Evolutionary conservation across 1,284 basidiomycete genomes (phyloP).

Genomic region (Cryptococcus hybrid): DNA sequence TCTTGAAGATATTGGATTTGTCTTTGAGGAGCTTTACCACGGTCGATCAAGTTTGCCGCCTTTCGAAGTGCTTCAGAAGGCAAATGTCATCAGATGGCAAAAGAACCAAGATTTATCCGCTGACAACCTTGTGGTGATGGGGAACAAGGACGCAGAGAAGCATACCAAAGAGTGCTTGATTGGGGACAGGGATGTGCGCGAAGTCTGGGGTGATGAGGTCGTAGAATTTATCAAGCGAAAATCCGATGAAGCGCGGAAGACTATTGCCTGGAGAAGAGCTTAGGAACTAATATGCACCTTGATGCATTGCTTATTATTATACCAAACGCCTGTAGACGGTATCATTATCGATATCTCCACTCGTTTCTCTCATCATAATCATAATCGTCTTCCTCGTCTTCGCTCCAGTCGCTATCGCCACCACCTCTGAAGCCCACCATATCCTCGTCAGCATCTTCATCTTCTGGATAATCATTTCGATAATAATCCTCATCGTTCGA

Average conservation of each 20-base stretch:
- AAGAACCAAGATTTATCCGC: slow-evolving; percentile 59
- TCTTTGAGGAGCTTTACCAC: slow-evolving; percentile 83
- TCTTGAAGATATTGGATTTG: slow-evolving; percentile 72
- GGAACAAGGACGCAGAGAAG: slow-evolving; percentile 66
- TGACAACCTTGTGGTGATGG: slow-evolving; percentile 80
- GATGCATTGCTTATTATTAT: not conserved
- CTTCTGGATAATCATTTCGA: slow-evolving; percentile 52
- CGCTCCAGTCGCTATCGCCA: slow-evolving; percentile 19
- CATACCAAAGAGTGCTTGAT: slow-evolving; percentile 61
- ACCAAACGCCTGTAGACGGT: not conserved
- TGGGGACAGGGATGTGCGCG: slow-evolving; percentile 52
- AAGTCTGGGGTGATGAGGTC: slow-evolving; percentile 66
- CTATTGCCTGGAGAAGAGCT: slow-evolving; percentile 32
- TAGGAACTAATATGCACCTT: slow-evolving; percentile 3
- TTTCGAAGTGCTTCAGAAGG: slow-evolving; percentile 61
- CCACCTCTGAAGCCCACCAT: slow-evolving; percentile 37
- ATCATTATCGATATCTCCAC: slow-evolving; percentile 30
- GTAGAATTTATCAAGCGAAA: slow-evolving; percentile 55
- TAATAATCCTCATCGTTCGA: slow-evolving; percentile 52
- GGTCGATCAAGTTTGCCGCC: slow-evolving; percentile 77
- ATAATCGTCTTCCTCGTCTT: slow-evolving; percentile 17
- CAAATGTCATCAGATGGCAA: slow-evolving; percentile 69
- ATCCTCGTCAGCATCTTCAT: slow-evolving; percentile 50
- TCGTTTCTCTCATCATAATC: slow-evolving; percentile 22
- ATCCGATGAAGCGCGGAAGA: slow-evolving; percentile 57